A percentile compares a stretch with the other conserved stretches of the same genome.
phyloP scores from a whole-genome alignment of 2,329 filamentous ascomycete genomes.

The Colletotrichum trifolii region DNA sequence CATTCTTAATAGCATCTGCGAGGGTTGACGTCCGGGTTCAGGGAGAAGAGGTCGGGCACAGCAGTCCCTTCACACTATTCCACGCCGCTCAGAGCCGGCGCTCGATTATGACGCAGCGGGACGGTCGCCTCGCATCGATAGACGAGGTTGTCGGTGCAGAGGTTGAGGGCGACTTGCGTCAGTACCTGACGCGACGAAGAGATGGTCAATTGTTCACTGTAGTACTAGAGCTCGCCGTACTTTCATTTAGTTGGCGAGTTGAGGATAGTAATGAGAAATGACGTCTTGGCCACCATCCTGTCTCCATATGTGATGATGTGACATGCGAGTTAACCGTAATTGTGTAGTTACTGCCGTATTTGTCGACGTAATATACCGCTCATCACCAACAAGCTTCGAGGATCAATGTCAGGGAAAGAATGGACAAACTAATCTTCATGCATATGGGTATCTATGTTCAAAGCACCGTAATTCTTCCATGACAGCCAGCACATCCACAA shows the following conservation, averaged over 20 bases:
- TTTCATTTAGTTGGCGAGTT: conserved; percentile 12
- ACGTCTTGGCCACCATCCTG: conserved; percentile 11
- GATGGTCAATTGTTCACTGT: conserved; percentile 16
- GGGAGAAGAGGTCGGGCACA: conserved; percentile 15
- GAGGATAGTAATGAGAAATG: conserved; percentile 14
- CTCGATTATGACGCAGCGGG: conserved; percentile 34
- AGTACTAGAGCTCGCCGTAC: conserved; percentile 9
- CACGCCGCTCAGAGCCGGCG: conserved; percentile 32
- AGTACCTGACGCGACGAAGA: conserved; percentile 30
- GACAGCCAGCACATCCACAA: background rate
- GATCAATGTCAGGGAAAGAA: no score
- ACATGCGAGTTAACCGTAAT: no score
- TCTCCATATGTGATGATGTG: background rate
- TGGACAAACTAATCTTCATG: background rate
- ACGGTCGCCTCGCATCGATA: conserved; percentile 31
- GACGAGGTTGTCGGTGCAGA: conserved; percentile 30
- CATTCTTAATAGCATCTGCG: background rate
- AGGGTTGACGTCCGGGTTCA: conserved; percentile 34
- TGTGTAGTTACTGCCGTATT: no score
- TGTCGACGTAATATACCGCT: no score
- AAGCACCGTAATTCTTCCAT: background rate
- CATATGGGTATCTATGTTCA: conserved; percentile 33
- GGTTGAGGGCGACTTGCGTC: conserved; percentile 37
- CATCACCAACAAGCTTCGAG: background rate
- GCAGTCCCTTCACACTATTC: conserved; percentile 4